phyloP scores from a whole-genome alignment of 306 rosid species.

The Parietaria judaica region DNA sequence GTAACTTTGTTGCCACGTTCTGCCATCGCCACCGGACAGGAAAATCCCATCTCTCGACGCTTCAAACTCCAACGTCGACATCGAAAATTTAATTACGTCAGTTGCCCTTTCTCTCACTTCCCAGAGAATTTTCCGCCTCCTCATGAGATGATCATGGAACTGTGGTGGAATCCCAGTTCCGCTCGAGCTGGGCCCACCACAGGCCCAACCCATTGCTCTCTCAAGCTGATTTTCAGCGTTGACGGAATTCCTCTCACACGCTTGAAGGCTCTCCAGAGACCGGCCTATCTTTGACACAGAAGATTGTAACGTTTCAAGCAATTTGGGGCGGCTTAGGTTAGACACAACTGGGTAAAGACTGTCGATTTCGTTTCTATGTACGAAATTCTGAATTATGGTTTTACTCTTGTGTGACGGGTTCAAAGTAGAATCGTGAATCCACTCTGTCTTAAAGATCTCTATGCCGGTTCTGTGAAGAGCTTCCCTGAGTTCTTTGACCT shows the following conservation, averaged over 20 bases:
- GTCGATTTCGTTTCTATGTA: slow-evolving; percentile 63
- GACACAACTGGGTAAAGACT: slow-evolving; percentile 49
- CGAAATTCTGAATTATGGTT: slow-evolving; percentile 50
- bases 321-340: slow-evolving; percentile 57
- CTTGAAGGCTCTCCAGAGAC: slow-evolving; percentile 66
- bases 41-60: slow-evolving; percentile 82
- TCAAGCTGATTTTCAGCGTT: slow-evolving; percentile 89
- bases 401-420: slow-evolving; percentile 57
- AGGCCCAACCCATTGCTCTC: slow-evolving; percentile 98
- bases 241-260: slow-evolving; percentile 66
- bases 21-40: slow-evolving; percentile 49
- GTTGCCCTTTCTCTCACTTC: slow-evolving; percentile 79
- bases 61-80: slow-evolving; percentile 80
- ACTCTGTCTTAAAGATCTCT: slow-evolving; percentile 84
- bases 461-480: slow-evolving; percentile 64
- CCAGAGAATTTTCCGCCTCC: slow-evolving; percentile 64
- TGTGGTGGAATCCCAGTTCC: slow-evolving; percentile 79
- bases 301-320: slow-evolving; percentile 66
- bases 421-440: slow-evolving; percentile 70
- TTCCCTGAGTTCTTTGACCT: slow-evolving; percentile 68
- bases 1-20: slow-evolving; percentile 85
- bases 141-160: slow-evolving; percentile 76
- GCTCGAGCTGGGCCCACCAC: slow-evolving; percentile 72
- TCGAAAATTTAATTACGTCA: slow-evolving; percentile 57
- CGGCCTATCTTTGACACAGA: slow-evolving; percentile 71